Evolutionary conservation across 148 eudicot species (phyloP).

Genomic region (Agrostemma githago): DNA sequence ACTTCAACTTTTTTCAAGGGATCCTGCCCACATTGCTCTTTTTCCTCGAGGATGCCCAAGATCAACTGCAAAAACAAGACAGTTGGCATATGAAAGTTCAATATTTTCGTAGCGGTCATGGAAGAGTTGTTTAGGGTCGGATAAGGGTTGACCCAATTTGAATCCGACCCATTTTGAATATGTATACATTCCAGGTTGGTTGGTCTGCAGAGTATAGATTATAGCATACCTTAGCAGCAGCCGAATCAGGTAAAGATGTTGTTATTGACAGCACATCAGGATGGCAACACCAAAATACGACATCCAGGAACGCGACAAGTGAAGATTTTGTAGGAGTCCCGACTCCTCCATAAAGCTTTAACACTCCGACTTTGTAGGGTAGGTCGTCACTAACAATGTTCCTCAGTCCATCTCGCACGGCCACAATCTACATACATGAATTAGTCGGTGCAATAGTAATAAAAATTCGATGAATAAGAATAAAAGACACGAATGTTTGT

Average conservation of each 20-base stretch:
- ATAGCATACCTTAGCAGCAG: background rate
- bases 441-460: too few species aligned
- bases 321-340: background rate
- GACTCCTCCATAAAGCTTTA: background rate
- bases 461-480: too few species aligned
- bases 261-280: slow-evolving; percentile 10
- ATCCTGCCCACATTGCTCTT: too few species aligned
- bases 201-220: too few species aligned
- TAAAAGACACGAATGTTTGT: too few species aligned
- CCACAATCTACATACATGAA: background rate
- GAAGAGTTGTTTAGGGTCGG: background rate
- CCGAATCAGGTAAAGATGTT: background rate
- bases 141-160: background rate
- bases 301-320: slow-evolving; percentile 11
- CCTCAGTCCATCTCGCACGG: background rate
- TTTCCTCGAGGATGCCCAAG: too few species aligned
- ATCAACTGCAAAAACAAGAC: too few species aligned
- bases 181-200: too few species aligned
- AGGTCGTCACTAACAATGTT: background rate
- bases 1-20: too few species aligned
- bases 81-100: too few species aligned
- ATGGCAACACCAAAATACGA: slow-evolving; percentile 13
- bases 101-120: background rate
- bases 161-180: background rate
- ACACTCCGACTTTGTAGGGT: slow-evolving; percentile 11